These are phyloP conservation scores for Gloeostereum incarnatum DNA, from an alignment of 768 basidiomycete species.

Conservation along the genomic window DNA sequence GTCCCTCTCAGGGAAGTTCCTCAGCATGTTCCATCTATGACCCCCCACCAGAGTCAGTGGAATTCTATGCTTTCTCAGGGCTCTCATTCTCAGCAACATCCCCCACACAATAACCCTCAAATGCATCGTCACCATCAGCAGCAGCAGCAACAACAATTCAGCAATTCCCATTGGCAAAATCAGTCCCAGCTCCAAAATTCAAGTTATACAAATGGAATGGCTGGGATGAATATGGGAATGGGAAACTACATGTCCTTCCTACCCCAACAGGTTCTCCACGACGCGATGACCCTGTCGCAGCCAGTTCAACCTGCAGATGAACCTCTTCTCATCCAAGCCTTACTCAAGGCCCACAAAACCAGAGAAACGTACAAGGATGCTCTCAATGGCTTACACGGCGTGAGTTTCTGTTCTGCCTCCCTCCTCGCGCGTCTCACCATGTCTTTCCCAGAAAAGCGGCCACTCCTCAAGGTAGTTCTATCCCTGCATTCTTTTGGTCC, in stretches of 20 bases:
- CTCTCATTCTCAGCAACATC: not conserved
- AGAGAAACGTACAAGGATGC: conserved; percentile 53
- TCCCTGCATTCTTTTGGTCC: not conserved
- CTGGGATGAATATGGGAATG: conserved; percentile 15
- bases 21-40: too few relatives aligned
- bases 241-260: conserved; percentile 29
- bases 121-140: conserved; percentile 11
- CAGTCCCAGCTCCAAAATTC: conserved; percentile 15
- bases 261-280: conserved; percentile 47
- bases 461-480: conserved; percentile 24
- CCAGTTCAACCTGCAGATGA: conserved; percentile 54
- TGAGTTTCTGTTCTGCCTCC: conserved; percentile 19
- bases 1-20: too few relatives aligned
- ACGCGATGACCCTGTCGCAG: conserved; percentile 40
- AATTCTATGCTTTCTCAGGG: too few relatives aligned
- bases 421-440: conserved; percentile 3
- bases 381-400: conserved; percentile 59
- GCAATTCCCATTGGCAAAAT: conserved; percentile 19
- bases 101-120: not conserved
- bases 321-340: conserved; percentile 41
- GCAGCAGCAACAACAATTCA: conserved; percentile 15
- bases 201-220: conserved; percentile 11
- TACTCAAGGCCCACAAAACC: conserved; percentile 28
- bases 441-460: conserved; percentile 28
- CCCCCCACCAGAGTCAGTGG: too few relatives aligned